Evolutionary conservation across 371 early-diverging fungal species (phyloP).

Genomic region (Haplosporangium sp.): DNA sequence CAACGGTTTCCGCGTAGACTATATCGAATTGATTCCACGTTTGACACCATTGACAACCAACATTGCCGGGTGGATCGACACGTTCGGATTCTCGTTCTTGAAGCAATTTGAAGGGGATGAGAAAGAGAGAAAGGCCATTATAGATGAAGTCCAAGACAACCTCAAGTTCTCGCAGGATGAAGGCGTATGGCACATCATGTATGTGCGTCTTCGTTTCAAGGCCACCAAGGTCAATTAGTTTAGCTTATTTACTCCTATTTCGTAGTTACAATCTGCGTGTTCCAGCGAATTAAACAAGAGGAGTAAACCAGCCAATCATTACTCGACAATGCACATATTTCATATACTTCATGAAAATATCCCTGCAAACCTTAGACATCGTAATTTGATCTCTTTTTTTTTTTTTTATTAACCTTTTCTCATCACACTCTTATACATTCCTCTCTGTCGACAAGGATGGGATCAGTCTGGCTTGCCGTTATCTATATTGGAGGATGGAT

Average conservation of each 20-base stretch:
- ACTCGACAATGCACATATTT: conserved; percentile 39
- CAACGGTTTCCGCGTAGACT: conserved; percentile 67
- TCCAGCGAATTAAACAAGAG: not conserved
- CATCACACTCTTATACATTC: no score
- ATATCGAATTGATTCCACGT: conserved; percentile 65
- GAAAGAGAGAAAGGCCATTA: conserved; percentile 56
- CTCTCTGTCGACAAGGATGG: conserved; percentile 2
- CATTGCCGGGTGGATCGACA: conserved; percentile 75
- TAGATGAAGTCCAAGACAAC: conserved; percentile 65
- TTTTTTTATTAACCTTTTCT: no score
- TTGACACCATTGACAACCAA: conserved; percentile 67
- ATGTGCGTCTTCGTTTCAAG: conserved; percentile 65
- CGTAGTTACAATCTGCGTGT: not conserved
- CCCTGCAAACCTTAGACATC: not conserved
- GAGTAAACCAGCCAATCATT: conserved; percentile 36
- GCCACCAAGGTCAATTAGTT: conserved; percentile 25
- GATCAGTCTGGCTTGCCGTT: conserved; percentile 62
- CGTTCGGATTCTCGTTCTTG: conserved; percentile 73
- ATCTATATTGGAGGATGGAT: conserved; percentile 72
- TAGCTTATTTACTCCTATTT: not conserved
- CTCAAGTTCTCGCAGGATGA: conserved; percentile 63
- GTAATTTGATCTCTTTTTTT: not conserved
- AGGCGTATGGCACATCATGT: conserved; percentile 71
- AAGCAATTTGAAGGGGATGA: conserved; percentile 54
- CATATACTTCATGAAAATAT: not conserved